These are phyloP conservation scores for Wickerhamomyces sydowiorum DNA, from an alignment of 805 yeast genomes.

Conservation along the genomic window DNA sequence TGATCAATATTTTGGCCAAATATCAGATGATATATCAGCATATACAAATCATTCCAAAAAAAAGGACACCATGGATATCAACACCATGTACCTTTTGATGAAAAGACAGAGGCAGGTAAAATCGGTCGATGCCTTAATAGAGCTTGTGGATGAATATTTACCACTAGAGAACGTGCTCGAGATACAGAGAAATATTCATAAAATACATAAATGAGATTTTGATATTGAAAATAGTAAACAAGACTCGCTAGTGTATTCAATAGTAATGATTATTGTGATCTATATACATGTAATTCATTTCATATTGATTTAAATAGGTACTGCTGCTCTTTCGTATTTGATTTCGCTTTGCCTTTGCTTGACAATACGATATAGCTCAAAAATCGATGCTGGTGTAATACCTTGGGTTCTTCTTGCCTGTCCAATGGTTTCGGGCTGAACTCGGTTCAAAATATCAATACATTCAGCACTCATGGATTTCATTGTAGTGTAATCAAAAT, in stretches of 20 bases:
- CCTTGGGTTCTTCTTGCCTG: conserved; percentile 96
- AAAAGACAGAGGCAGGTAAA: conserved; percentile 24
- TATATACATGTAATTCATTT: too few relatives aligned
- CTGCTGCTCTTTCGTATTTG: conserved; percentile 12
- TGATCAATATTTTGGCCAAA: conserved; percentile 23
- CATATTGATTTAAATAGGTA: background rate
- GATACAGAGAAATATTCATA: conserved; percentile 17
- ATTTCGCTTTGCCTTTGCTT: conserved; percentile 23
- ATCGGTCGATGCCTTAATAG: conserved; percentile 13
- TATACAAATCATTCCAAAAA: conserved; percentile 28
- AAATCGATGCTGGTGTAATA: conserved; percentile 87
- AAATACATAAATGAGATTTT: conserved; percentile 5
- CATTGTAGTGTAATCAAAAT: conserved; percentile 54
- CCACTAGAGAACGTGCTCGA: conserved; percentile 26
- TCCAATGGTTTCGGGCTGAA: conserved; percentile 86
- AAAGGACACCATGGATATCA: conserved; percentile 20
- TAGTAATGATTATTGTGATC: too few relatives aligned
- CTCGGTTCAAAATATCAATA: conserved; percentile 56
- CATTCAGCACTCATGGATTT: conserved; percentile 75
- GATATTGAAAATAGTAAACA: too few relatives aligned
- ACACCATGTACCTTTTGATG: conserved; percentile 22
- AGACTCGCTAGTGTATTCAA: too few relatives aligned
- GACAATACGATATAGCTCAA: conserved; percentile 62
- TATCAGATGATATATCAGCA: conserved; percentile 22
- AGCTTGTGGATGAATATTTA: conserved; percentile 22